These are phyloP conservation scores for Astraeus odoratus DNA, from an alignment of 768 basidiomycete species.

Conservation along the genomic window DNA sequence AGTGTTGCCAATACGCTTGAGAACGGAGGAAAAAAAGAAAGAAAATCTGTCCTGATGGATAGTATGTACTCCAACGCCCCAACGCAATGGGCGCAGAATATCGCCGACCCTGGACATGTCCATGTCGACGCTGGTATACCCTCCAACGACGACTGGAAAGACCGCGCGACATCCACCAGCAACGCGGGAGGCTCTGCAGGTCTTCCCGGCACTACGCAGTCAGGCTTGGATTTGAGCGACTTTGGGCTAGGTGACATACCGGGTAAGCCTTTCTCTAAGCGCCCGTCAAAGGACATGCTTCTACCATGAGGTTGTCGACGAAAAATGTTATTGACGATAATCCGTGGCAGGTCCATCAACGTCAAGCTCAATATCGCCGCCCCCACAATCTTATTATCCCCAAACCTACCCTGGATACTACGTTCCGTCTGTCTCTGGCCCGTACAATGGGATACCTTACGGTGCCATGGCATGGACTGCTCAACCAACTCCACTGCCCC, in stretches of 20 bases:
- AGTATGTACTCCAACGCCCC: conserved; percentile 42
- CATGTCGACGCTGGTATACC: conserved; percentile 23
- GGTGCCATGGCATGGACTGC: conserved; percentile 42
- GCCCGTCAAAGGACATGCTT: conserved; percentile 16
- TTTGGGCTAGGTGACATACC: conserved; percentile 36
- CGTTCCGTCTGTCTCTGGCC: conserved; percentile 33
- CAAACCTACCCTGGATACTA: conserved; percentile 38
- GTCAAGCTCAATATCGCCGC: conserved; percentile 32
- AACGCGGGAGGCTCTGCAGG: conserved; percentile 21
- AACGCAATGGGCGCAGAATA: conserved; percentile 35
- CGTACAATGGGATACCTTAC: conserved; percentile 50
- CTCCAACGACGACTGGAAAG: conserved; percentile 36
- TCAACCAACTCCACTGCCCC: conserved; percentile 39
- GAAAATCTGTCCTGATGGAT: conserved; percentile 35
- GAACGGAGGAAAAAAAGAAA: conserved; percentile 33
- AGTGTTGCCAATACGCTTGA: conserved; percentile 38
- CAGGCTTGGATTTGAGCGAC: conserved; percentile 35
- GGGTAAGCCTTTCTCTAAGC: conserved; percentile 34
- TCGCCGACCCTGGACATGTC: conserved; percentile 28
- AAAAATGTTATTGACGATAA: conserved; percentile 8
- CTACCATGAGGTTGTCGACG: not conserved
- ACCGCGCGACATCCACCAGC: conserved; percentile 20
- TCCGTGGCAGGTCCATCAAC: conserved; percentile 30
- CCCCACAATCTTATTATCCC: conserved; percentile 36
- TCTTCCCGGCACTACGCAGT: conserved; percentile 21